Evolutionary conservation across 257 asterid genomes (phyloP).

Genomic region (Capsicum rhomboideum): DNA sequence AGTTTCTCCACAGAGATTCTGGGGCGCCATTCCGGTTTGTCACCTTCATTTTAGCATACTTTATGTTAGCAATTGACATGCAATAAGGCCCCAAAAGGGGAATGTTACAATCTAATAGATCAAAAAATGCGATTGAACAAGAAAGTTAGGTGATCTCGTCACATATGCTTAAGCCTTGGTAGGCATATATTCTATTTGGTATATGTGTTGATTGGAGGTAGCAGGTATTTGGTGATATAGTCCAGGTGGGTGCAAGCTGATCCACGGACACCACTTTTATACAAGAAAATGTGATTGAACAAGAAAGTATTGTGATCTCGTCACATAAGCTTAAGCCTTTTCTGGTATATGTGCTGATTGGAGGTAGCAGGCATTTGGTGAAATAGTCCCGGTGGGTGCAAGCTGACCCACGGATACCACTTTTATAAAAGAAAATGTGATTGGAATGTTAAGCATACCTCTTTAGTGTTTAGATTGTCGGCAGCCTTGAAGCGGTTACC

Average conservation of each 20-base stretch:
- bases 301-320: background rate
- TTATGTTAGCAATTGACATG: background rate
- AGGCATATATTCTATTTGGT: background rate
- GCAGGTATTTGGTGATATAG: background rate
- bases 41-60: slow-evolving; percentile 28
- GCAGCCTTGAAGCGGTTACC: slow-evolving; percentile 79
- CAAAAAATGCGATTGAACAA: background rate
- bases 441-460: slow-evolving; percentile 30
- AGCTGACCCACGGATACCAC: background rate
- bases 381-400: background rate
- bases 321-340: background rate
- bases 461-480: slow-evolving; percentile 28
- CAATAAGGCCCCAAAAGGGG: background rate
- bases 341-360: background rate
- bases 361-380: background rate
- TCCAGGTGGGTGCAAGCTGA: background rate
- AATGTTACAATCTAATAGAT: background rate
- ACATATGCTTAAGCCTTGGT: background rate
- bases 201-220: background rate
- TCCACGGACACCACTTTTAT: background rate
- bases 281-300: background rate
- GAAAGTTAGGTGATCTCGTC: background rate
- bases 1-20: slow-evolving; percentile 35
- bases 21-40: slow-evolving; percentile 48
- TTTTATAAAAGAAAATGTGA: background rate